Base-by-base conservation (phyloP, 495 filamentous ascomycete species). In the Chaetomidium leptoderma region DNA sequence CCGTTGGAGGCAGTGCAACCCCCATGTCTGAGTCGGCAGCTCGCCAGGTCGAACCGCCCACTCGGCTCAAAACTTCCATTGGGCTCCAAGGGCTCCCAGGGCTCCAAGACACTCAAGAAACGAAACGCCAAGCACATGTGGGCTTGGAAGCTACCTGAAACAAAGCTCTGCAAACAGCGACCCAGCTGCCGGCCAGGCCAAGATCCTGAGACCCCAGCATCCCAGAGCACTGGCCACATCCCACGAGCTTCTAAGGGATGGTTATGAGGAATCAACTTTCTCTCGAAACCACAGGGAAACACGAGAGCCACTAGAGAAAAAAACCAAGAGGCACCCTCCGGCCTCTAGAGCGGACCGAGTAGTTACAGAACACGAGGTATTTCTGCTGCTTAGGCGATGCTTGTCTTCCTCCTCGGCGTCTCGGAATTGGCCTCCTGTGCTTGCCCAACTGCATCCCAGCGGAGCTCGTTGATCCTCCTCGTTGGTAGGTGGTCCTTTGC, bases 101-200 rank as follows among this genome's bases (percentile, higher is more conserved):
- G n/a, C n/a, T n/a, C n/a, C n/a, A n/a, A 2, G 13, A 4, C n/a
- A 39, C 4, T 23, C 35, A 4, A 42, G n/a, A 44, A 45, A 45
- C 52, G 40, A 55, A 45, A 54, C 39, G 51, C 52, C 52, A 55
- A 44, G 40, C 40, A 14, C 13, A 8, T 0, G 17, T 9, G 17
- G 27, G 6, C 10, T 6, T 0, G 19, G 49, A 36, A 53, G 44
- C 29, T 11, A 13, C 52, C 29, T 44, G 52, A 55, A 55, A 55
- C 52, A n/a, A 30, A 35, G 29, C 29, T 45, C 52, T 55, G 40
- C 52, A 19, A 33, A 21, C 39, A n/a, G 27, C 39, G 17, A 11
- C 35, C 32, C 7, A 35, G 5, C 47, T 10, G 5, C 47, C 32
- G 7, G 21, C 24, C 43, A 29, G 29, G 16, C 45, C 27, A 43